Evolutionary conservation across 768 basidiomycete genomes (phyloP).

Genomic region (Rhizopogon vulgaris): DNA sequence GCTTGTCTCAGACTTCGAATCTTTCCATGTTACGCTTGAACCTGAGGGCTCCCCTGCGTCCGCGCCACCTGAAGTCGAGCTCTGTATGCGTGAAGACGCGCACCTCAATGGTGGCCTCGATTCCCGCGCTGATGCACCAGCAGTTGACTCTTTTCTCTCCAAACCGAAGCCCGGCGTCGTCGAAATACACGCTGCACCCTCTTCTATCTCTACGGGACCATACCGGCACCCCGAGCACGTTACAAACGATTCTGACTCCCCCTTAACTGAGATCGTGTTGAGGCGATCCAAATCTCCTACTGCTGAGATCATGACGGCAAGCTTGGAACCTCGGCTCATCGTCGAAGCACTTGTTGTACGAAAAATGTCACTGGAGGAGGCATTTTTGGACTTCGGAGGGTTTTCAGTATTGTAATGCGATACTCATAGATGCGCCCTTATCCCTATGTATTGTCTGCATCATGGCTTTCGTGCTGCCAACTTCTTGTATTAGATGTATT

Average conservation of each 20-base stretch:
- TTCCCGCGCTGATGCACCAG: neutral
- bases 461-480: too few species aligned
- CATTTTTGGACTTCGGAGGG: conserved; percentile 68
- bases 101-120: neutral
- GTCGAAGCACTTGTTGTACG: conserved; percentile 78
- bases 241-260: neutral
- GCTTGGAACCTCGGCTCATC: conserved; percentile 50
- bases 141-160: neutral
- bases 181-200: neutral
- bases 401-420: conserved; percentile 31
- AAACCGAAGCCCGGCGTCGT: neutral
- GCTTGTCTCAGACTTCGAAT: conserved; percentile 28
- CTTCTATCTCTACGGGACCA: neutral
- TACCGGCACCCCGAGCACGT: neutral
- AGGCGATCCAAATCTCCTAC: conserved; percentile 1
- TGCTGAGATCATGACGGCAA: neutral
- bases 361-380: conserved; percentile 72
- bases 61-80: conserved; percentile 17
- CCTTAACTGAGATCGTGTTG: neutral
- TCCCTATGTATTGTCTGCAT: too few species aligned
- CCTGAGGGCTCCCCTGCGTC: conserved; percentile 5
- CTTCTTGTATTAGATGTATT: too few species aligned
- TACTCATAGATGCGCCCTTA: neutral
- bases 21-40: conserved; percentile 27
- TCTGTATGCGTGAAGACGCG: conserved; percentile 5